phyloP scores from a whole-genome alignment of 225 moss, liverwort and hornwort genomes.

The Marchantia paleacea region DNA sequence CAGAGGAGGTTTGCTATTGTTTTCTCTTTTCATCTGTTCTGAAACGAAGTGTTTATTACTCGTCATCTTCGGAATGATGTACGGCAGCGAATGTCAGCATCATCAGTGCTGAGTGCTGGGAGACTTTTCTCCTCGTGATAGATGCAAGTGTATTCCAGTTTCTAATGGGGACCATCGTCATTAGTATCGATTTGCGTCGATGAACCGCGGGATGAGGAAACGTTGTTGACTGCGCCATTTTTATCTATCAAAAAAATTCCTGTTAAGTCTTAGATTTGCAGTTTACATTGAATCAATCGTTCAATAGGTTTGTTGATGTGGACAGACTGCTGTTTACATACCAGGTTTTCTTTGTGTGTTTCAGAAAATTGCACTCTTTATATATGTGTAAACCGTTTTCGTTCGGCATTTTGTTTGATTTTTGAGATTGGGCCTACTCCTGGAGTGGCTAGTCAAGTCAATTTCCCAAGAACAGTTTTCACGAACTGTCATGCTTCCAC shows the following conservation, averaged over 20 bases:
- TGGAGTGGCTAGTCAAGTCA: background rate
- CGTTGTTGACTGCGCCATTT: background rate
- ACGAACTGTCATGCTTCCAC: no score
- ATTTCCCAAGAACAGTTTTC: no score
- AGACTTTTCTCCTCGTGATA: background rate
- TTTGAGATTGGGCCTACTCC: background rate
- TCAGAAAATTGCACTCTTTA: no score
- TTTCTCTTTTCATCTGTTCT: background rate
- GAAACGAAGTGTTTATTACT: background rate
- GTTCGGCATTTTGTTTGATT: background rate
- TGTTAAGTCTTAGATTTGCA: background rate
- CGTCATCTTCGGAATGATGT: no score
- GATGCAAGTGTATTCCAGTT: background rate
- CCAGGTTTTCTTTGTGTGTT: no score
- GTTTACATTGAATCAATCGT: background rate
- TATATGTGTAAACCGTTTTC: background rate
- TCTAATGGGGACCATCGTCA: background rate
- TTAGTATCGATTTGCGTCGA: background rate
- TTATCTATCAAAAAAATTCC: background rate
- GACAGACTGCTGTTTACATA: no score
- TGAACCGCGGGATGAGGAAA: background rate
- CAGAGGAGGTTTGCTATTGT: constrained; percentile 31
- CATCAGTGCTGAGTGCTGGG: background rate
- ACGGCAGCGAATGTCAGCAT: background rate
- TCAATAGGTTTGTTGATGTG: no score